Evolutionary conservation across 2,329 filamentous ascomycete species (phyloP).

Genomic region (Ceratocystis papillata): DNA sequence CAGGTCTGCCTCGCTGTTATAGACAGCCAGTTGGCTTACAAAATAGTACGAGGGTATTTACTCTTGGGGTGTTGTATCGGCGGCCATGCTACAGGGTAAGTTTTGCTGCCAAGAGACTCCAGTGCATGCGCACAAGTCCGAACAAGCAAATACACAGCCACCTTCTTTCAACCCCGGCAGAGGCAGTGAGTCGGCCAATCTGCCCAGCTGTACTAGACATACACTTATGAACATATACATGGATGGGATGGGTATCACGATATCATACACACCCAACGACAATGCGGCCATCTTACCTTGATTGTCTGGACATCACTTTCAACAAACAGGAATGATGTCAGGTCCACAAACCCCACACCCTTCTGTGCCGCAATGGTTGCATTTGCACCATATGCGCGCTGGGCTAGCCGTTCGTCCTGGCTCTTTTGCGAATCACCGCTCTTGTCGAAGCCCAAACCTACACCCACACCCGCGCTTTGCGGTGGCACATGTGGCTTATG

Average conservation of each 20-base stretch:
- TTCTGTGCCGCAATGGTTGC: conserved; percentile 57
- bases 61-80: conserved; percentile 62
- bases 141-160: conserved; percentile 38
- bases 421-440: conserved; percentile 29
- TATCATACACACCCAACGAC: not conserved
- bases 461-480: conserved; percentile 20
- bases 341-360: conserved; percentile 67
- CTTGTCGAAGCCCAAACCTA: too few species aligned
- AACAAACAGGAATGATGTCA: conserved; percentile 62
- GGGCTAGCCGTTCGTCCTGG: conserved; percentile 39
- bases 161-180: conserved; percentile 47
- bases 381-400: conserved; percentile 74
- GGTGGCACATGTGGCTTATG: conserved; percentile 69
- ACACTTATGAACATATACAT: not conserved
- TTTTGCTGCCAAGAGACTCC: conserved; percentile 14
- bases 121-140: conserved; percentile 3
- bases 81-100: conserved; percentile 44
- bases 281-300: conserved; percentile 32
- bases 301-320: conserved; percentile 50
- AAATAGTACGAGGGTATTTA: conserved; percentile 34
- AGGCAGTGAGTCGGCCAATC: not conserved
- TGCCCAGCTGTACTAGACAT: not conserved
- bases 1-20: not conserved
- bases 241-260: not conserved
- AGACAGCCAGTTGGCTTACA: not conserved